These are phyloP conservation scores for Aspergillus heteromorphus DNA, from an alignment of 495 filamentous ascomycete species.

Conservation along the genomic window DNA sequence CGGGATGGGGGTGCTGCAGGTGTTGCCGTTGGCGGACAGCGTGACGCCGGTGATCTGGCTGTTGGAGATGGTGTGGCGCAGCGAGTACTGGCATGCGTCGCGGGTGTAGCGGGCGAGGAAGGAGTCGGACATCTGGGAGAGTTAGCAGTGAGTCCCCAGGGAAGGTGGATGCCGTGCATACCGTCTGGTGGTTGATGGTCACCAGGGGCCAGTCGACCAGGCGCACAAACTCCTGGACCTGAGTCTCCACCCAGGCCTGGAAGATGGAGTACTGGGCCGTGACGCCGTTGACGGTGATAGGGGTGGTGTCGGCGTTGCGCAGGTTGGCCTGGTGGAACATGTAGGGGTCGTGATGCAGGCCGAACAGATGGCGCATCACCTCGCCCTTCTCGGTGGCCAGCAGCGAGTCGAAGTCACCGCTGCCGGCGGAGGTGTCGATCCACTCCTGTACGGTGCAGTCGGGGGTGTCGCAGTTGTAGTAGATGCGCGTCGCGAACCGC, in stretches of 20 bases:
- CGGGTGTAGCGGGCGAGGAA: slow-evolving; percentile 50
- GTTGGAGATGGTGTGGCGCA: slow-evolving; percentile 40
- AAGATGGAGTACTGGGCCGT: slow-evolving; percentile 47
- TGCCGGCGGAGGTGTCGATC: slow-evolving; percentile 53
- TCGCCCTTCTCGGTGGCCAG: slow-evolving; percentile 45
- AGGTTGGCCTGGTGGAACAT: slow-evolving; percentile 57
- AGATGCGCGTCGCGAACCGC: slow-evolving; percentile 59
- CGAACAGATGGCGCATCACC: slow-evolving; percentile 51
- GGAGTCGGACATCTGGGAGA: slow-evolving; percentile 36
- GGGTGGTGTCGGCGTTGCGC: slow-evolving; percentile 41
- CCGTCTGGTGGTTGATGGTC: slow-evolving; percentile 50
- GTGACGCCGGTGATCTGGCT: slow-evolving; percentile 47
- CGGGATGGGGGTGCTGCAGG: slow-evolving; percentile 48
- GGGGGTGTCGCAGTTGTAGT: slow-evolving; percentile 58
- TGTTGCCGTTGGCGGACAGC: slow-evolving; percentile 46
- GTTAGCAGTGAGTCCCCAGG: background rate
- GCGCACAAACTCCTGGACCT: slow-evolving; percentile 52
- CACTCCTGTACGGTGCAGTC: slow-evolving; percentile 54
- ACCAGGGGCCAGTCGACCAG: slow-evolving; percentile 55
- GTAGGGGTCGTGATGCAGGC: slow-evolving; percentile 47
- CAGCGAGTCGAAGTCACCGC: slow-evolving; percentile 44
- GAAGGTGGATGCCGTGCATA: slow-evolving; percentile 11
- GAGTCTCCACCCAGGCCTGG: slow-evolving; percentile 57
- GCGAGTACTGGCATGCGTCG: slow-evolving; percentile 48
- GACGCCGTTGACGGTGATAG: slow-evolving; percentile 49